A percentile compares a stretch with the other conserved stretches of the same genome.
Conservation (phyloP, 768 basidiomycete species). For the Auriscalpium orientale region DNA sequence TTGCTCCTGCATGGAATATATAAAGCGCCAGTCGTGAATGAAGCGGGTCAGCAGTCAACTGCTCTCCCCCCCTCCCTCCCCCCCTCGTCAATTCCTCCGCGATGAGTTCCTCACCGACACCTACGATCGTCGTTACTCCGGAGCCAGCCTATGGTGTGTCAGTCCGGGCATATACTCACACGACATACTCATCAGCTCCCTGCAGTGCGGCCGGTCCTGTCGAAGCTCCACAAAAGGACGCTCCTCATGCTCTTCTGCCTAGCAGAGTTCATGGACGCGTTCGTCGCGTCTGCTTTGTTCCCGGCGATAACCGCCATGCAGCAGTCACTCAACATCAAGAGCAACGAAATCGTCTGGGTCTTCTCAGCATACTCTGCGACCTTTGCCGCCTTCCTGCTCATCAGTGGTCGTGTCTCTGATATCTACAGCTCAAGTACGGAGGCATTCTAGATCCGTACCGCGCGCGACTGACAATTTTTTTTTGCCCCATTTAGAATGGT, state of each 20-base stretch:
- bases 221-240: neutral
- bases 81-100: no score
- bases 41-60: no score
- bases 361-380: constrained; percentile 23
- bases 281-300: constrained; percentile 28
- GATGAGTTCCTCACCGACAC: no score
- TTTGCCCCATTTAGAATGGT: neutral
- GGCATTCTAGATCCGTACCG: neutral
- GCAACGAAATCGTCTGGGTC: constrained; percentile 25
- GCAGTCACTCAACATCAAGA: constrained; percentile 17
- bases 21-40: no score
- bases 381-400: constrained; percentile 21
- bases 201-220: neutral
- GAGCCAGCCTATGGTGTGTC: no score
- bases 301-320: constrained; percentile 24
- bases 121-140: no score
- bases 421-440: neutral
- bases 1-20: no score
- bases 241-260: constrained; percentile 2
- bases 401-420: constrained; percentile 1
- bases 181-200: no score
- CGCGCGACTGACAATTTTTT: neutral
- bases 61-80: no score
- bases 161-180: no score
- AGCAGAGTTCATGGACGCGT: constrained; percentile 30